phyloP scores from a whole-genome alignment of 768 basidiomycete species.

The Rhodosporidiobolus odoratus region DNA sequence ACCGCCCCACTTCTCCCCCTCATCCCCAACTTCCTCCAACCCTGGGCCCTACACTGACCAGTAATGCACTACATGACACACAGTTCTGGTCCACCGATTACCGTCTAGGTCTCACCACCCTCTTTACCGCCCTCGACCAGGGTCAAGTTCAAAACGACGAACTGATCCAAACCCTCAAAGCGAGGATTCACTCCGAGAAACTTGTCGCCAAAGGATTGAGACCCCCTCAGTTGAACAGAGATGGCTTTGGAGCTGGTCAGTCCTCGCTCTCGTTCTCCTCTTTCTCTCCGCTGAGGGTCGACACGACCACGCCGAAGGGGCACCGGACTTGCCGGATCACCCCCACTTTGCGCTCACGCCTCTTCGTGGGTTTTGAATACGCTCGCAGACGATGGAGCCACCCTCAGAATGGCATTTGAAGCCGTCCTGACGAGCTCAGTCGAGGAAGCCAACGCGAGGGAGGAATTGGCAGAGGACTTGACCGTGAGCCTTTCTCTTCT shows the following conservation, averaged over 20 bases:
- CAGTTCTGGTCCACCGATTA: conserved; percentile 38
- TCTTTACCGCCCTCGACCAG: conserved; percentile 8
- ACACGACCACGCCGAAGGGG: not conserved
- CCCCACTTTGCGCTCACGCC: not conserved
- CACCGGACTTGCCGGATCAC: not conserved
- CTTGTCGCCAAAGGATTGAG: not conserved
- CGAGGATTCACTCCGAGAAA: not conserved
- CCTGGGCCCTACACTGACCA: too few species aligned
- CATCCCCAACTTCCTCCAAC: not conserved
- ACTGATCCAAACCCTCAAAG: not conserved
- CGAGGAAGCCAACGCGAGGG: conserved; percentile 17
- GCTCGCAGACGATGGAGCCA: conserved; percentile 27
- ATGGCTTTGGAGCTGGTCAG: conserved; percentile 22
- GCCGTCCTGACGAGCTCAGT: conserved; percentile 23
- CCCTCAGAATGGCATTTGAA: conserved; percentile 32
- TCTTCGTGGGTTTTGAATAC: not conserved
- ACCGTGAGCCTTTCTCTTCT: not conserved
- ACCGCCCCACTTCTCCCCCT: not conserved
- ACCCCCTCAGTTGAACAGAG: conserved; percentile 9
- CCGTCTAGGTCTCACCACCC: conserved; percentile 14
- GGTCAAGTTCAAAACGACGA: conserved; percentile 13
- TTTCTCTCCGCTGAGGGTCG: not conserved
- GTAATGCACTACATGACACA: too few species aligned
- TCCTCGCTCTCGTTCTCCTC: not conserved
- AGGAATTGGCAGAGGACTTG: conserved; percentile 26